These are phyloP conservation scores for Trypanosoma mega DNA, from an alignment of 208 protist genomes.

Conservation along the genomic window DNA sequence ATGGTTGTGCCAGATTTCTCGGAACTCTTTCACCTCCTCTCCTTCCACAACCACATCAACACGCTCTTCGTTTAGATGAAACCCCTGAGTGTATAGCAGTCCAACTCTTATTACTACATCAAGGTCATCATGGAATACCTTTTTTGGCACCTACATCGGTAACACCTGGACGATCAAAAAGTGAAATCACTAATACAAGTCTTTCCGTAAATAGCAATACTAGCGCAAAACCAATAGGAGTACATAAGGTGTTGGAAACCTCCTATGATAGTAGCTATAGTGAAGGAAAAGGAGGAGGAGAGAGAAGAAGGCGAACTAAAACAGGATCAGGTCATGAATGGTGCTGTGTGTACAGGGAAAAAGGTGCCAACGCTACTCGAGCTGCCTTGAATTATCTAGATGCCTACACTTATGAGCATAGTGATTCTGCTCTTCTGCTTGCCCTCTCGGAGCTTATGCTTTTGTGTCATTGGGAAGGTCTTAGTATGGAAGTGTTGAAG, in stretches of 20 bases:
- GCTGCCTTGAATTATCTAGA: conserved; percentile 20
- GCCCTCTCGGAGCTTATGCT: conserved; percentile 28
- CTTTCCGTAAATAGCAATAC: too few species aligned
- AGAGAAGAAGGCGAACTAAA: background rate
- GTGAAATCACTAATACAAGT: too few species aligned
- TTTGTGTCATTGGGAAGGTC: conserved; percentile 25
- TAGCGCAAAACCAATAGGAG: too few species aligned
- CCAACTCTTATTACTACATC: conserved; percentile 23
- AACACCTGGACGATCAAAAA: background rate
- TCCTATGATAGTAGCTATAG: too few species aligned
- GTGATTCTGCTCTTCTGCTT: conserved; percentile 13
- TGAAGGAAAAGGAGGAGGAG: conserved; percentile 7
- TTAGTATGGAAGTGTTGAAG: conserved; percentile 9
- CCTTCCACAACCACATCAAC: background rate
- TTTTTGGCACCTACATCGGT: background rate
- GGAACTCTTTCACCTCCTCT: conserved; percentile 7
- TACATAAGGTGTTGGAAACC: too few species aligned
- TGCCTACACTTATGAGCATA: conserved; percentile 21
- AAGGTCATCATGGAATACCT: too few species aligned
- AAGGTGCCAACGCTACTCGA: background rate
- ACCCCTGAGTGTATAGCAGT: conserved; percentile 18
- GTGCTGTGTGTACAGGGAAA: background rate
- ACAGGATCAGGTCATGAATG: too few species aligned
- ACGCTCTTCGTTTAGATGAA: background rate
- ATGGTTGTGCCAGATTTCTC: conserved; percentile 21